Base-by-base conservation (phyloP, 202 grass and related monocot genomes). In the Bolboschoenoplectus hybrid region DNA sequence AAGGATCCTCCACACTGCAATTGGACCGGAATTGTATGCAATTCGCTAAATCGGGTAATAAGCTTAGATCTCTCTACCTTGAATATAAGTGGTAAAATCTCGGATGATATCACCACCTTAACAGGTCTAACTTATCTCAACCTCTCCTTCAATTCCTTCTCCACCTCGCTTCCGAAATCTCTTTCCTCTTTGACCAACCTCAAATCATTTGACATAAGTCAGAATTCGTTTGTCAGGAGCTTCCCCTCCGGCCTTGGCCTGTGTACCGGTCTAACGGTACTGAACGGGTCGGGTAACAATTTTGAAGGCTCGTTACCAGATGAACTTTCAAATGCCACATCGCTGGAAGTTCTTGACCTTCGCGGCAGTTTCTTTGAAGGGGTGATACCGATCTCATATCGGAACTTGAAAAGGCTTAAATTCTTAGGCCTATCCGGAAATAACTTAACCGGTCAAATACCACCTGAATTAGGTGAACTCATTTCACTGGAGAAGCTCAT, bases 361-460 rank as follows among this genome's bases (percentile, higher is more conserved):
- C 84, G 95, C 2, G 95, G 95, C 2, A 89, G 82, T 80, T 97
- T 97, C 87, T 97, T 95, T 83, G 81, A 58, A 11, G 95, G 95
- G 0, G 51, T 8, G 75, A 93, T 97, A 65, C 93, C 93, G 39
- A 85, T 74, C 35, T 88, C 92, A 2, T 97, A 97, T 89, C 55
- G 84, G 65, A 93, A 84, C 52, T 91, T 97, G 13, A 77, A 87
- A 50, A 87, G 88, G 87, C 93, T 97, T 63, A 91, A 73, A 91
- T 95, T 93, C 79, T 68, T 97, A 4, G 95, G 93, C 52, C 93
- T 97, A 85, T 97, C 95, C 17, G 95, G 95, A 55, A 97, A 97
- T 87, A 95, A 97, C 81, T 85, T 97, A 76, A 94, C 93, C 44
- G 95, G 95, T 52, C 79, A 88, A 85, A 93, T 97, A 52, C 95